Evolutionary conservation across 2,329 filamentous ascomycete genomes (phyloP).

Genomic region (Colletotrichum costaricense): DNA sequence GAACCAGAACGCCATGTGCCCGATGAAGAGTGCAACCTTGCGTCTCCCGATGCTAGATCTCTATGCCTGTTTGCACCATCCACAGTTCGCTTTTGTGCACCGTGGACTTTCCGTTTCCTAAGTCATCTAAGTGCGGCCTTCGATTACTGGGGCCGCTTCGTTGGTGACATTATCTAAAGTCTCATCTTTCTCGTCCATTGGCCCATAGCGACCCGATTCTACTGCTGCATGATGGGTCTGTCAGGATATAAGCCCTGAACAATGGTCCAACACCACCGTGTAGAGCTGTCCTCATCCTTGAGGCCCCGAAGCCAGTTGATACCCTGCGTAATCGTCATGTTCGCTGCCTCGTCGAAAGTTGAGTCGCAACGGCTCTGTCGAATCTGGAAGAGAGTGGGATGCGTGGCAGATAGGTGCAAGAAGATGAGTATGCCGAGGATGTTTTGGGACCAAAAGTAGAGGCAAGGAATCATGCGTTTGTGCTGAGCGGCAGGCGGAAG

Average conservation of each 20-base stretch:
- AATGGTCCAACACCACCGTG: conserved; percentile 67
- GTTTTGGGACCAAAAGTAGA: conserved; percentile 73
- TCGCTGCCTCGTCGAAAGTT: conserved; percentile 62
- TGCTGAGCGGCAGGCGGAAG: conserved; percentile 66
- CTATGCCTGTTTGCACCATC: neutral
- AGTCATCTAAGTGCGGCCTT: neutral
- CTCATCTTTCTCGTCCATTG: neutral
- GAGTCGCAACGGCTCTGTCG: conserved; percentile 59
- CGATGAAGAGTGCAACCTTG: neutral
- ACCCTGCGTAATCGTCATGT: conserved; percentile 62
- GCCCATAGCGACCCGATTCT: neutral
- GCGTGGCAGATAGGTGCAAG: conserved; percentile 64
- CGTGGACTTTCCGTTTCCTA: neutral
- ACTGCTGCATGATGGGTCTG: neutral
- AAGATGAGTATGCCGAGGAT: conserved; percentile 69
- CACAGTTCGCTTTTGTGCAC: neutral
- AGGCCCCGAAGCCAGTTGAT: conserved; percentile 71
- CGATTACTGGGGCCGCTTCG: neutral
- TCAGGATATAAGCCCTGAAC: conserved; percentile 57
- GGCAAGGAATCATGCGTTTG: conserved; percentile 68
- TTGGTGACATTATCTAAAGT: neutral
- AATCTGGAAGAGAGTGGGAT: conserved; percentile 61
- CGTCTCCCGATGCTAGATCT: neutral
- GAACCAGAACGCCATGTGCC: neutral
- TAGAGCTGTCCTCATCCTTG: conserved; percentile 63